Conservation (phyloP, 306 rosid genomes). For the Datisca glomerata region DNA sequence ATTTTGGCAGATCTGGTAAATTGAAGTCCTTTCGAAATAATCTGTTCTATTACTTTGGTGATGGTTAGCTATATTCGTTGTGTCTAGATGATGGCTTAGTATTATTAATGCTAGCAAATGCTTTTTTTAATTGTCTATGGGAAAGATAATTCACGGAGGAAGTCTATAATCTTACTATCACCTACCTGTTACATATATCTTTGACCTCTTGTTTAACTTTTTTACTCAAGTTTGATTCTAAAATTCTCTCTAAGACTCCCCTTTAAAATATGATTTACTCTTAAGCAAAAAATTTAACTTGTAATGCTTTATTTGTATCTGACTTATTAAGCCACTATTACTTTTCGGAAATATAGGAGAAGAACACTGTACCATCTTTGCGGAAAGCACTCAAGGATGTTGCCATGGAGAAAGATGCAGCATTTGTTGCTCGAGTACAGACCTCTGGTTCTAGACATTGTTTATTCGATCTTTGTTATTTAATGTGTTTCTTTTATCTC, state of each 20-base stretch:
- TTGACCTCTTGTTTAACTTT: not conserved
- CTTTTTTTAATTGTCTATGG: not conserved
- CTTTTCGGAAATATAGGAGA: conserved; percentile 31
- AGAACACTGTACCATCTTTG: conserved; percentile 65
- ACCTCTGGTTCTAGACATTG: not conserved
- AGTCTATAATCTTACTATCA: no score
- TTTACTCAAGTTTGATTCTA: not conserved
- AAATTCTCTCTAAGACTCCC: not conserved
- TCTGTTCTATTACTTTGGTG: conserved; percentile 2
- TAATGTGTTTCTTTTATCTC: conserved; percentile 5
- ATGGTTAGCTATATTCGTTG: not conserved
- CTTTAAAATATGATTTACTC: not conserved
- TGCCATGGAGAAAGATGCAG: conserved; percentile 98
- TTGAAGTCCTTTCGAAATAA: conserved; percentile 1
- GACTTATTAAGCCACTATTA: no score
- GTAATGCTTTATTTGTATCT: no score
- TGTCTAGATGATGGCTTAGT: not conserved
- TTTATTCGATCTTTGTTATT: not conserved
- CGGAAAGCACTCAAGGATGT: conserved; percentile 88
- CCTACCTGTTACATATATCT: not conserved
- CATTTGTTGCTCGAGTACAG: conserved; percentile 75
- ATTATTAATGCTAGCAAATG: not conserved
- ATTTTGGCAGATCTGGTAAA: conserved; percentile 61
- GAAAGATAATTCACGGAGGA: not conserved
- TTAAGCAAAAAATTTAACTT: not conserved